Conservation (phyloP, 805 yeast genomes). For the Saccharomycopsis guyanensis region DNA sequence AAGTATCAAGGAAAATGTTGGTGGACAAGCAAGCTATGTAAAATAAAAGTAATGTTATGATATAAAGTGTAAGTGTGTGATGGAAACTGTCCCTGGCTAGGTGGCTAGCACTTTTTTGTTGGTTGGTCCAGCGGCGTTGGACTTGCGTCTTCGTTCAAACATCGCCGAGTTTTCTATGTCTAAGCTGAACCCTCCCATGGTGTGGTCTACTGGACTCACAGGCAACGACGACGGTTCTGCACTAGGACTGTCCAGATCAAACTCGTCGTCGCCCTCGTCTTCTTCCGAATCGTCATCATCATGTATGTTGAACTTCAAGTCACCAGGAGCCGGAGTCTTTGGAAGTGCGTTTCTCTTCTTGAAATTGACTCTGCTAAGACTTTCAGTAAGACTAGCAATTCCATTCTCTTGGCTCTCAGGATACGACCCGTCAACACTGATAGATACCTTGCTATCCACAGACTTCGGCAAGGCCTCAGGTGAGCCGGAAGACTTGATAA, state of each 20-base stretch:
- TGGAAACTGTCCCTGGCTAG: neutral
- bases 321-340: constrained; percentile 17
- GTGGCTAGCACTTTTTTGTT: too few species aligned
- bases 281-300: constrained; percentile 8
- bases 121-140: neutral
- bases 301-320: constrained; percentile 3
- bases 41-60: neutral
- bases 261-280: constrained; percentile 13
- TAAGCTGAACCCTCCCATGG: constrained; percentile 13
- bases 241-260: constrained; percentile 2
- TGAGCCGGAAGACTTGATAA: neutral
- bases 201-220: neutral
- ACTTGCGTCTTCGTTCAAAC: constrained; percentile 16
- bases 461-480: neutral
- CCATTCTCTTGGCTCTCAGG: neutral
- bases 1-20: constrained; percentile 9
- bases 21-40: constrained; percentile 4
- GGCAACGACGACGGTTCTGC: neutral
- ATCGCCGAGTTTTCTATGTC: constrained; percentile 18
- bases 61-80: neutral
- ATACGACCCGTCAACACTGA: neutral
- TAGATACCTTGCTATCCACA: neutral
- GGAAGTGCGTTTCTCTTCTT: constrained; percentile 14
- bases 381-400: constrained; percentile 7
- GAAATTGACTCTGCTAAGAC: constrained; percentile 10